phyloP scores from a whole-genome alignment of 192 early-diverging fungal genomes.

The Backusella mclennaniae region DNA sequence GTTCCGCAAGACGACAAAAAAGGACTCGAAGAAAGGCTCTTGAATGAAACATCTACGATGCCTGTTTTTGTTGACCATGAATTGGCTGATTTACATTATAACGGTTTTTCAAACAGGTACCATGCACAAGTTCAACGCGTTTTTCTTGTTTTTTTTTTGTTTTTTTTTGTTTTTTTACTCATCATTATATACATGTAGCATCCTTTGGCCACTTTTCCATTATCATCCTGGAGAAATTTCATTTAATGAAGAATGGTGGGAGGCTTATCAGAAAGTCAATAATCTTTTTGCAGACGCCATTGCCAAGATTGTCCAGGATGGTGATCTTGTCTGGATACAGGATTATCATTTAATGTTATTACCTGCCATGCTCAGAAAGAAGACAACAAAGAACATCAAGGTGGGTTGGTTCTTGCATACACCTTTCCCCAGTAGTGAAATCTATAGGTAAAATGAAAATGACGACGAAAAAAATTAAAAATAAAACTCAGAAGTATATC shows the following conservation, averaged over 20 bases:
- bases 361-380: conserved; percentile 81
- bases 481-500: not conserved
- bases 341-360: conserved; percentile 99
- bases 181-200: conserved; percentile 48
- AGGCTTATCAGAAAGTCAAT: conserved; percentile 93
- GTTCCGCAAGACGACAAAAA: conserved; percentile 78
- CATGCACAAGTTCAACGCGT: not conserved
- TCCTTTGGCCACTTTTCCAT: conserved; percentile 99
- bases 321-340: conserved; percentile 88
- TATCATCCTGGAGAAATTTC: conserved; percentile 99
- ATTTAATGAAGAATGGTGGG: conserved; percentile 94
- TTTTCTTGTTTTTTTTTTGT: not conserved
- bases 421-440: conserved; percentile 95
- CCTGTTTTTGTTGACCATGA: conserved; percentile 96
- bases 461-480: conserved; percentile 4
- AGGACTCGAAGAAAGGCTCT: conserved; percentile 64
- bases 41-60: conserved; percentile 79
- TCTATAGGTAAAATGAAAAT: conserved; percentile 73
- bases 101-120: conserved; percentile 92
- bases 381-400: conserved; percentile 73
- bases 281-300: conserved; percentile 91
- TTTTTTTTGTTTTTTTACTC: not conserved
- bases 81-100: conserved; percentile 94
- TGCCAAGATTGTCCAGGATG: conserved; percentile 79
- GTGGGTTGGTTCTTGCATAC: conserved; percentile 99